Base-by-base conservation (phyloP, 305 asterid species). In the Plantago lanceolata region DNA sequence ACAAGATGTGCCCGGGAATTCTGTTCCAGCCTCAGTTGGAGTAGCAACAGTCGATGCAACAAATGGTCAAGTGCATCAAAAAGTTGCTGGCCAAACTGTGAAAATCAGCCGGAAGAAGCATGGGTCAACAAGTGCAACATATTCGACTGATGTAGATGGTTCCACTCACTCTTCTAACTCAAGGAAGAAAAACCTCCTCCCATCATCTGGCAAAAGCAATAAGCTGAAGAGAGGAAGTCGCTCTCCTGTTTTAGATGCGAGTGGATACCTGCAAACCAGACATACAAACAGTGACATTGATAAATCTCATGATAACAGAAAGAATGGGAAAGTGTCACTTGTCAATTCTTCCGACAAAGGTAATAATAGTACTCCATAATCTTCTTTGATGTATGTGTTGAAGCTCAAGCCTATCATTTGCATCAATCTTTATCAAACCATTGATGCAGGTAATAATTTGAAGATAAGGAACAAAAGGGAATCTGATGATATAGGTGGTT, bases 391-490 rank as follows among this genome's bases (percentile, higher is more conserved):
- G 65, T 60, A 11, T 17, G 48, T 13, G 35, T 2, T n/a, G 40
- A 37, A 29, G 19, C 70, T 65, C 59, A 54, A 33, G 45, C 50
- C 59, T 31, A 18, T 26, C 49, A 24, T 62, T 47, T 48, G 6
- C 58, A 28, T 65, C 31, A 60, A 54, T 54, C 15, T 56, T 65
- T 59, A 55, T 67, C 26, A 33, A 61, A 45, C 64, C 47, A 5
- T 68, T 28, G 68, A 48, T 57, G 21, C 71, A 94, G 96, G 86
- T 81, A 64, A 67, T 56, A 77, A 68, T 67, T 48, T 78, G 20
- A 86, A 85, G 79, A 73, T 64, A 69, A 82, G 71, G 78, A 81
- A 66, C 86, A 83, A 72, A 68, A 79, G 79, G 48, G 96, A 77
- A 68, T 65, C 76, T 68, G 96, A 75, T 69, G 45, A n/a, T n/a